Percentiles rank a stretch among this genome's conserved stretches.
Evolutionary conservation across 306 rosid genomes (phyloP).

Genomic region (Spatholobus suberectus): DNA sequence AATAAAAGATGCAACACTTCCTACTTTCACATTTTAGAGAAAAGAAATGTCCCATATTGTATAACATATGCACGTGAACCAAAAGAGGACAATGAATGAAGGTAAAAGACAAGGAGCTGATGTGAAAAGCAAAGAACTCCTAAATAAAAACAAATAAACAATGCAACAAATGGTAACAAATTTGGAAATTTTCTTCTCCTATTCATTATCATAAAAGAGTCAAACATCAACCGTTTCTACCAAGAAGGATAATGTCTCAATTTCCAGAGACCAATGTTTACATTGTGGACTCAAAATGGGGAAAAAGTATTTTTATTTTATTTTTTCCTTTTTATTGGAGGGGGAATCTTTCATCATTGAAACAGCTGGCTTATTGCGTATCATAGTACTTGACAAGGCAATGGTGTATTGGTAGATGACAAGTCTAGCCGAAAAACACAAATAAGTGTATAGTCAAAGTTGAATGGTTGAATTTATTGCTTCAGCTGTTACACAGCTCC

Average conservation of each 20-base stretch:
- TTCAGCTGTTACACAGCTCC: not conserved
- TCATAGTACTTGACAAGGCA: not conserved
- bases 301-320: not conserved
- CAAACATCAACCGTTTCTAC: not conserved
- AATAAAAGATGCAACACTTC: not conserved
- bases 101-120: not conserved
- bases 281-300: not conserved
- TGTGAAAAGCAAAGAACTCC: not conserved
- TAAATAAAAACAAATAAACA: not conserved
- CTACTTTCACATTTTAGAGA: not conserved
- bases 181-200: not conserved
- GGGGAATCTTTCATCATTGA: not conserved
- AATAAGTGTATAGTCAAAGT: not conserved
- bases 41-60: not conserved
- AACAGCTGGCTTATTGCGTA: not conserved
- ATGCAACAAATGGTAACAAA: not conserved
- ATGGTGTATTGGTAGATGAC: not conserved
- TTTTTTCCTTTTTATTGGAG: not conserved
- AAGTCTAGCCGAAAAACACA: not conserved
- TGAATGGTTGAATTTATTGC: constrained; percentile 7
- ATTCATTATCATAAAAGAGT: not conserved
- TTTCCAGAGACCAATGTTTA: not conserved
- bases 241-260: constrained; percentile 2
- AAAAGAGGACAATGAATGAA: not conserved
- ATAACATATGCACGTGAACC: not conserved